Evolutionary conservation across 129 eudicot genomes (phyloP).

Genomic region (Saposhnikovia divaricata): DNA sequence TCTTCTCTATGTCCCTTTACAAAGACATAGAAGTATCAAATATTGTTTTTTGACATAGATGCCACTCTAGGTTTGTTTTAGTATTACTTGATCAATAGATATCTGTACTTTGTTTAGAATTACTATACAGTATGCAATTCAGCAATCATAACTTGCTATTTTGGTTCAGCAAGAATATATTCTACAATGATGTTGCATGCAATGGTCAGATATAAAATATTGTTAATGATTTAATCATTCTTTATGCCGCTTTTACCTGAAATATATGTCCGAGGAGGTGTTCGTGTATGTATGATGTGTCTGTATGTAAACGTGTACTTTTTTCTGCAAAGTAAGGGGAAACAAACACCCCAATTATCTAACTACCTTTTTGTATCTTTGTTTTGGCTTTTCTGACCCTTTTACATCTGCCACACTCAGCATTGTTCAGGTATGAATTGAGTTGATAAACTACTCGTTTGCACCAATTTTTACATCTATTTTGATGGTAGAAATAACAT

Average conservation of each 20-base stretch:
- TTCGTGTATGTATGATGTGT: neutral
- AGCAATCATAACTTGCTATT: conserved; percentile 1
- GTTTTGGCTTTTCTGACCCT: too few relatives aligned
- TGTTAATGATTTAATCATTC: neutral
- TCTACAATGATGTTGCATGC: neutral
- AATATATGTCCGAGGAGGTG: neutral
- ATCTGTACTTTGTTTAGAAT: neutral
- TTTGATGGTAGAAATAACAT: neutral
- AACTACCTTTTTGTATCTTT: neutral
- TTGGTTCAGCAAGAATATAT: neutral
- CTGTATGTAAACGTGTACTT: neutral
- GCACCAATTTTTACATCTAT: neutral
- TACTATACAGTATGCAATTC: neutral
- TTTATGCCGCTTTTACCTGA: neutral
- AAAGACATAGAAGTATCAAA: too few relatives aligned
- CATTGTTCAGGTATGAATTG: conserved; percentile 72
- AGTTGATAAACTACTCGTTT: neutral
- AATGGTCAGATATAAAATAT: neutral
- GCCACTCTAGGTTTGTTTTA: conserved; percentile 75
- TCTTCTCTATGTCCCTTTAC: too few relatives aligned
- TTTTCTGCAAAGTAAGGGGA: too few relatives aligned
- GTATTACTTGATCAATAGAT: neutral
- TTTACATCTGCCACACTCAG: too few relatives aligned
- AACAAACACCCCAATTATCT: neutral
- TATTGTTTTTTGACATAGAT: too few relatives aligned